Percentiles rank a stretch among this genome's conserved stretches.
Conservation (phyloP, 345 rosid genomes). For the Moricandia arvensis region DNA sequence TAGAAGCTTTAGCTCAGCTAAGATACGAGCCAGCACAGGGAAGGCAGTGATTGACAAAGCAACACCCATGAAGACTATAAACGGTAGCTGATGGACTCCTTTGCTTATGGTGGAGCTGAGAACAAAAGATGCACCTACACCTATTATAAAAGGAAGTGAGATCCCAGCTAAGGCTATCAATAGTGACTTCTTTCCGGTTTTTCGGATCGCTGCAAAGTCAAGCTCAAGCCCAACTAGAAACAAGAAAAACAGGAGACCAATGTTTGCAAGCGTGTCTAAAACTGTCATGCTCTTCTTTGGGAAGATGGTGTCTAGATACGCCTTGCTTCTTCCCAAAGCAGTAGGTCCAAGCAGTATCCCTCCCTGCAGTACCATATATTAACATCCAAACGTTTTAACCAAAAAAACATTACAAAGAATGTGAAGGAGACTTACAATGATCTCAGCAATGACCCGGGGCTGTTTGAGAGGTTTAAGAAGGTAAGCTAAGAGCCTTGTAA, state of each 20-base stretch:
- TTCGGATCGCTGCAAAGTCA: conserved; percentile 44
- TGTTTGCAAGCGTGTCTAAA: conserved; percentile 53
- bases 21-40: conserved; percentile 54
- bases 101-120: conserved; percentile 39
- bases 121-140: conserved; percentile 45
- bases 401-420: neutral
- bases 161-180: conserved; percentile 56
- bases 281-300: conserved; percentile 52
- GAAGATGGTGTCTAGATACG: conserved; percentile 43
- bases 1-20: conserved; percentile 54
- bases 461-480: conserved; percentile 64
- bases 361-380: conserved; percentile 36
- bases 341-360: conserved; percentile 64
- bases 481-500: conserved; percentile 58
- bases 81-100: conserved; percentile 37
- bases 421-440: conserved; percentile 50
- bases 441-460: conserved; percentile 80
- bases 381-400: neutral
- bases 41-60: conserved; percentile 57
- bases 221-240: conserved; percentile 69
- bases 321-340: conserved; percentile 51
- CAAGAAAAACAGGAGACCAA: conserved; percentile 63
- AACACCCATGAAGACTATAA: conserved; percentile 52
- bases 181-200: conserved; percentile 44
- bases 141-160: conserved; percentile 54